These are phyloP conservation scores for Platismatia glauca DNA, from an alignment of 495 filamentous ascomycete genomes.

Conservation along the genomic window DNA sequence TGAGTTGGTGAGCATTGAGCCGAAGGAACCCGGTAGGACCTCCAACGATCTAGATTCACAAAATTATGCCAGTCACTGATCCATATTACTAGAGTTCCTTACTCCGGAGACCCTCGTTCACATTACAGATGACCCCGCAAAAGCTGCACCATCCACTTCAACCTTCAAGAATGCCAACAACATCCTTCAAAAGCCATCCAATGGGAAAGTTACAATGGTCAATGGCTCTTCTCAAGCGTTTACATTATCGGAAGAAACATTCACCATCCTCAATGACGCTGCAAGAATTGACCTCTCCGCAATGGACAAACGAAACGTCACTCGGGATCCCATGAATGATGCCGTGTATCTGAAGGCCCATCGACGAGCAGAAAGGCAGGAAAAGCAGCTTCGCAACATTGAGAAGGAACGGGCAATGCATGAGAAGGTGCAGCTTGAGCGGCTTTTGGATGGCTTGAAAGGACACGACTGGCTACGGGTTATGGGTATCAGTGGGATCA, in stretches of 20 bases:
- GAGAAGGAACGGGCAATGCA: conserved; percentile 88
- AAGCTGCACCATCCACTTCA: conserved; percentile 23
- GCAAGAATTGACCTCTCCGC: conserved; percentile 49
- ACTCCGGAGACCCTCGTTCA: conserved; percentile 36
- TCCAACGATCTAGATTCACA: neutral
- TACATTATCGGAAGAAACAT: conserved; percentile 25
- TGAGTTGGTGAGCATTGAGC: conserved; percentile 74
- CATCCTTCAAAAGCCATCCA: conserved; percentile 9
- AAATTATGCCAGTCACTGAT: neutral
- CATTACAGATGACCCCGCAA: conserved; percentile 38
- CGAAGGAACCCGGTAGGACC: conserved; percentile 61
- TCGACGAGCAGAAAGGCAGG: conserved; percentile 70
- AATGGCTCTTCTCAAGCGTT: conserved; percentile 17
- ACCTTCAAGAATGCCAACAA: conserved; percentile 30
- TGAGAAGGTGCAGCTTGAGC: conserved; percentile 79
- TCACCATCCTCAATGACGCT: conserved; percentile 38
- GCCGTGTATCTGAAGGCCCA: conserved; percentile 59
- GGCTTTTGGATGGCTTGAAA: conserved; percentile 75
- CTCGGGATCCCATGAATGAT: conserved; percentile 61
- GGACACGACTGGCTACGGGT: conserved; percentile 88
- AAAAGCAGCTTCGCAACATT: conserved; percentile 87
- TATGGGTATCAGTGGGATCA: conserved; percentile 84
- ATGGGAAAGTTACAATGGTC: neutral
- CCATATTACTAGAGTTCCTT: conserved; percentile 34
- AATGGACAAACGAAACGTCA: conserved; percentile 34